These are phyloP conservation scores for Exophiala phaeomuriformis DNA, from an alignment of 2,329 filamentous ascomycete species.

Conservation along the genomic window DNA sequence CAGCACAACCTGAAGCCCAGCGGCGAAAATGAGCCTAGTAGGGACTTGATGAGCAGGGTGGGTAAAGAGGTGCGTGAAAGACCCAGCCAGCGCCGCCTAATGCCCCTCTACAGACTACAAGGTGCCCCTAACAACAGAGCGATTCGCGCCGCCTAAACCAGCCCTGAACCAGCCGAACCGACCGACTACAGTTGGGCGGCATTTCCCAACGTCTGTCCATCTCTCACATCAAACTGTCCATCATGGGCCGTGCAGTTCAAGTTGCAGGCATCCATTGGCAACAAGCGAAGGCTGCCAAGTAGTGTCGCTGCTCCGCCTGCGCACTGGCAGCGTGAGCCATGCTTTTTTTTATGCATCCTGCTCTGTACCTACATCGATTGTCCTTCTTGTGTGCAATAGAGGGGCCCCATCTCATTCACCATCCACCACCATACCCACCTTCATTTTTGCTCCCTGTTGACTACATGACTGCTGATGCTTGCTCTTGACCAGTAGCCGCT, in stretches of 20 bases:
- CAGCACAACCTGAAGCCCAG: no score
- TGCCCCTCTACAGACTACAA: not conserved
- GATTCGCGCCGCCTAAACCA: slow-evolving; percentile 3
- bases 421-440: no score
- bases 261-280: not conserved
- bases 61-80: not conserved
- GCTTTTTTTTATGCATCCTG: no score
- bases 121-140: not conserved
- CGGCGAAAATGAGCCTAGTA: no score
- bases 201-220: not conserved
- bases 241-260: not conserved
- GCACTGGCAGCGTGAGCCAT: no score
- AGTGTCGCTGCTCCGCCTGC: no score
- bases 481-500: no score
- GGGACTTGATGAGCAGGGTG: not conserved
- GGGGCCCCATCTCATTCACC: no score
- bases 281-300: not conserved
- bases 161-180: not conserved
- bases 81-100: not conserved
- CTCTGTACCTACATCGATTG: no score
- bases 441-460: no score
- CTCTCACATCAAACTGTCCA: not conserved
- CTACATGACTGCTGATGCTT: no score
- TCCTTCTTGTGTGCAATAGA: no score
- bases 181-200: not conserved